phyloP scores from a whole-genome alignment of 345 rosid genomes.

The Salix dunnii region DNA sequence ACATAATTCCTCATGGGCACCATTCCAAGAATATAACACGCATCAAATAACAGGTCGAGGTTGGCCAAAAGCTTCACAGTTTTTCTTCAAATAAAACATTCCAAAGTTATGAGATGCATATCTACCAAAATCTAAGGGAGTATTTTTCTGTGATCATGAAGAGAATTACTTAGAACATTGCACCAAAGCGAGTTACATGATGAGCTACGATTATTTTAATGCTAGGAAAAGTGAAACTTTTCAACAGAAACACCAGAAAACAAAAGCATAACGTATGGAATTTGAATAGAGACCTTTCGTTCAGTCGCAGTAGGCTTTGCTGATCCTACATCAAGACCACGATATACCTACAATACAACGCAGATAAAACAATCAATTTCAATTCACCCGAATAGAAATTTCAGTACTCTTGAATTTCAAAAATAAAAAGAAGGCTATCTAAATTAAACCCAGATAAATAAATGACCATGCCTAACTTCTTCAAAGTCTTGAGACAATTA shows the following conservation, averaged over 20 bases:
- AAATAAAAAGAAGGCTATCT: background rate
- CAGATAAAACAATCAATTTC: background rate
- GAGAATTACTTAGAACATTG: background rate
- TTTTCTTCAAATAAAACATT: background rate
- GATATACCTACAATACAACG: constrained; percentile 54
- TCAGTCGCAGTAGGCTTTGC: constrained; percentile 67
- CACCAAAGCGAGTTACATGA: background rate
- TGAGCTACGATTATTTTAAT: background rate
- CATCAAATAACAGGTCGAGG: background rate
- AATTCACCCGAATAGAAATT: background rate
- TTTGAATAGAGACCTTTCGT: constrained; percentile 52
- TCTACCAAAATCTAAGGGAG: background rate
- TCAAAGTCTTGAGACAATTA: no score
- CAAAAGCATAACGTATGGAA: background rate
- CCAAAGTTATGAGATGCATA: background rate
- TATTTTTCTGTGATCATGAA: background rate
- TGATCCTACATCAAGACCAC: constrained; percentile 82
- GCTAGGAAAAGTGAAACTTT: background rate
- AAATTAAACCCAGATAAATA: background rate
- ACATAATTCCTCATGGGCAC: no score
- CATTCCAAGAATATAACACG: background rate
- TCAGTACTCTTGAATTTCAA: background rate
- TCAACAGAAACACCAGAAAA: background rate
- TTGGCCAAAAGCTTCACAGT: background rate
- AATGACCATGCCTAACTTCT: no score